Evolutionary conservation across 345 rosid species (phyloP), one percentile per base, ranked within the genome.

Genomic region (Tarenaya hassleriana): DNA sequence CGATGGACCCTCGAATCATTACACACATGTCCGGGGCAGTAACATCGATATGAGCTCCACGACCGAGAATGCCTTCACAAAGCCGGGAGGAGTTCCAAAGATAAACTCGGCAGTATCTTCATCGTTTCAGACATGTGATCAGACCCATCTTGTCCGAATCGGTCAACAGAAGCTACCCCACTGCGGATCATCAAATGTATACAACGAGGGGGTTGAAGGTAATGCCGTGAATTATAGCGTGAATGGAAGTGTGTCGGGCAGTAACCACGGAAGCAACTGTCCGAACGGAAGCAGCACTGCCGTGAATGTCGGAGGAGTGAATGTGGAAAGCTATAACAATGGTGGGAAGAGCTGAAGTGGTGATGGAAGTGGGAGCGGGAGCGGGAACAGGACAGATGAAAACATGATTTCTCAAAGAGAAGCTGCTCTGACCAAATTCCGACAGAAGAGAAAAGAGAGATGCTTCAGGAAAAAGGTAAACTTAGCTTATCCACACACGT

Each of bases 381-480:
- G 57, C 12, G 69, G 70, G 7, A 66, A 66, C 1, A 40, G 38
- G 5, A 56, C 56, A 0, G 61, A 54, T 47, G 70, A 53, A 18
- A 72, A 60, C 39, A 55, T 76, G 42, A 63, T 63, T 34, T 72
- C 87, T 17, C 76, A 69, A 27, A 75, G 95, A 46, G 92, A 75
- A 66, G 91, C 88, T 54, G 91, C 95, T 48, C 70, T 84, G 58
- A 64, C 60, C 52, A 88, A 88, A 65, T 88, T 88, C 56, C 84
- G 88, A 0, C 86, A 78, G 73, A 84, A 88, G 71, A 77, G 95
- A 60, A 84, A 80, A 68, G 95, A 88, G 52, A 73, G 95, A 52
- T 80, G 91, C 74, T 88, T 82, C 50, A 75, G 78, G 47, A 88
- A 88, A 70, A 75, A 66, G 91, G 95, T 84, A 77, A 62, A 1